These are phyloP conservation scores for Lophiotrema nucula DNA, from an alignment of 495 filamentous ascomycete genomes.

Conservation along the genomic window DNA sequence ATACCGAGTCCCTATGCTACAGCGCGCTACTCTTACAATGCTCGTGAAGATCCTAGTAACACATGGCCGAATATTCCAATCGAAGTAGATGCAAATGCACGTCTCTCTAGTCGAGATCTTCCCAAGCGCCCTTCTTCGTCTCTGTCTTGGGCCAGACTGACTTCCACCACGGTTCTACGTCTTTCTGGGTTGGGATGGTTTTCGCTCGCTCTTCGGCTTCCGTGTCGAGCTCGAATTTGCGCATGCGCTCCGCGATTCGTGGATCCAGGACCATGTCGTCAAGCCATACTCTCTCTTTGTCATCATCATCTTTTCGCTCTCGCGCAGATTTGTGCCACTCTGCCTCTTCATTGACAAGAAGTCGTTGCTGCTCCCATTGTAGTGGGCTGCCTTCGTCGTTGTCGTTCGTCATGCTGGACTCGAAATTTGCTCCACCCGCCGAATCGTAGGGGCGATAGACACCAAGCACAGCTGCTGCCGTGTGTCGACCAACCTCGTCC, in stretches of 20 bases:
- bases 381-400: neutral
- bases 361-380: slow-evolving; percentile 64
- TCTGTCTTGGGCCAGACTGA: slow-evolving; percentile 20
- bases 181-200: slow-evolving; percentile 60
- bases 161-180: slow-evolving; percentile 48
- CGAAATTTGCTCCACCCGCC: slow-evolving; percentile 15
- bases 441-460: slow-evolving; percentile 52
- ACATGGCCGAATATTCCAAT: neutral
- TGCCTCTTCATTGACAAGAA: slow-evolving; percentile 72
- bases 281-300: slow-evolving; percentile 61
- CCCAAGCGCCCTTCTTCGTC: slow-evolving; percentile 25
- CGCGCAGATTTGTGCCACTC: slow-evolving; percentile 84
- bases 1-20: slow-evolving; percentile 18
- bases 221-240: slow-evolving; percentile 60
- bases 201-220: slow-evolving; percentile 68
- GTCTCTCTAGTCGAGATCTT: too few relatives aligned
- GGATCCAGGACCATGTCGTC: slow-evolving; percentile 75
- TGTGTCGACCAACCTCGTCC: slow-evolving; percentile 83
- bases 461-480: slow-evolving; percentile 78
- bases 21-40: neutral
- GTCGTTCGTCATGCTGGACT: slow-evolving; percentile 29
- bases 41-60: neutral
- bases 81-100: too few relatives aligned
- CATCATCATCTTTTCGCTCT: slow-evolving; percentile 54
- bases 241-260: slow-evolving; percentile 78